A percentile compares a stretch with the other conserved stretches of the same genome.
phyloP scores from a whole-genome alignment of 306 rosid species.

The Inga oerstediana region DNA sequence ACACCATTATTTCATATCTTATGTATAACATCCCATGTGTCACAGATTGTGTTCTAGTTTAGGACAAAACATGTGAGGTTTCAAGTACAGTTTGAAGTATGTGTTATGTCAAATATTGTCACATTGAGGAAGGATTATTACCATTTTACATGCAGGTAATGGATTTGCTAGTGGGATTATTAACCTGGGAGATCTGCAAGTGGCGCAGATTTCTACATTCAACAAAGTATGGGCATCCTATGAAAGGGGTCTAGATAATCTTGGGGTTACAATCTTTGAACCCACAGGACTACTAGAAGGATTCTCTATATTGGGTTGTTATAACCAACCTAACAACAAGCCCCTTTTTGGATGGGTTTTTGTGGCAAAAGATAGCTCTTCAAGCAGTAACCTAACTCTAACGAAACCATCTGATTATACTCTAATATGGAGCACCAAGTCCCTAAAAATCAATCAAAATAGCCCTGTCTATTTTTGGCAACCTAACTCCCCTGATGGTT shows the following conservation, averaged over 20 bases:
- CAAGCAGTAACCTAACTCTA: too few relatives aligned
- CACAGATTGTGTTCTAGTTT: not conserved
- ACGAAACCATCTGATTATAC: too few relatives aligned
- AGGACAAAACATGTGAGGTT: not conserved
- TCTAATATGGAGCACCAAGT: too few relatives aligned
- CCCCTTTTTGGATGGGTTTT: slow-evolving; percentile 54
- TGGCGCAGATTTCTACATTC: not conserved
- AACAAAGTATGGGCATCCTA: not conserved
- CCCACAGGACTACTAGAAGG: not conserved
- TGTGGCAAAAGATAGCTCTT: not conserved
- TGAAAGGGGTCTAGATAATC: not conserved
- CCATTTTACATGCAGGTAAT: not conserved
- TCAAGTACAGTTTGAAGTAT: not conserved
- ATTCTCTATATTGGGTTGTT: not conserved
- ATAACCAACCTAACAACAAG: slow-evolving; percentile 53
- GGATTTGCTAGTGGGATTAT: not conserved
- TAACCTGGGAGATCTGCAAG: not conserved
- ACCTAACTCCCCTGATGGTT: slow-evolving; percentile 42
- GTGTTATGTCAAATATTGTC: not conserved
- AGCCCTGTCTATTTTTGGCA: slow-evolving; percentile 26
- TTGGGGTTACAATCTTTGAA: not conserved
- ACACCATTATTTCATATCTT: too few relatives aligned
- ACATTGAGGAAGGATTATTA: not conserved
- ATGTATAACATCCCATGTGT: not conserved
- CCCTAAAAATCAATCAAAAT: too few relatives aligned